Conservation (phyloP, 805 yeast genomes). For the Kockiozyma suomiensis region DNA sequence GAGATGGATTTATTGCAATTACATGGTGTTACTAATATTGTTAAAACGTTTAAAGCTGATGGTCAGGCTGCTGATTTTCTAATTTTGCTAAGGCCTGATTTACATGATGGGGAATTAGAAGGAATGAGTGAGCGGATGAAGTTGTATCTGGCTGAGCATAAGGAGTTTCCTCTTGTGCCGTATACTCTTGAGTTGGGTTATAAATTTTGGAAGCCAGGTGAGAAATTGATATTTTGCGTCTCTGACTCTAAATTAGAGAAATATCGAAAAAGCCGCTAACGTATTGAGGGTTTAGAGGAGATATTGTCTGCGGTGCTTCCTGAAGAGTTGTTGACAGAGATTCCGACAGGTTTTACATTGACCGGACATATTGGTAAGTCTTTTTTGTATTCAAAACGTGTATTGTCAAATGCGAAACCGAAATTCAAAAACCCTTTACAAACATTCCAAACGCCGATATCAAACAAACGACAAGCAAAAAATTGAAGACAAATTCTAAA, state of each 20-base stretch:
- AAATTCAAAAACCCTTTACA: neutral
- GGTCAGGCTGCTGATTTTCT: constrained; percentile 40
- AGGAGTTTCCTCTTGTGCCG: constrained; percentile 48
- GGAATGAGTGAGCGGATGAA: constrained; percentile 49
- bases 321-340: constrained; percentile 62
- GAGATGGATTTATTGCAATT: constrained; percentile 64
- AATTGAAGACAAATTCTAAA: neutral
- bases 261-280: neutral
- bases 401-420: too few species aligned
- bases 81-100: constrained; percentile 24
- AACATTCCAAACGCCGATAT: neutral
- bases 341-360: constrained; percentile 87
- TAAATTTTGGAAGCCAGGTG: constrained; percentile 72
- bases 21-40: constrained; percentile 72
- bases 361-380: constrained; percentile 74
- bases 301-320: constrained; percentile 79
- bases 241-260: neutral
- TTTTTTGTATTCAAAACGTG: neutral
- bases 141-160: constrained; percentile 51
- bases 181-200: constrained; percentile 65
- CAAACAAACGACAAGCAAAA: constrained; percentile 1
- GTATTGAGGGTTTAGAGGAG: constrained; percentile 57
- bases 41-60: constrained; percentile 45
- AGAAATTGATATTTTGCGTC: too few species aligned
- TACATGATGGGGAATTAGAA: neutral